phyloP scores from a whole-genome alignment of 1,139 yeast genomes.

The Taiozyma onychis region DNA sequence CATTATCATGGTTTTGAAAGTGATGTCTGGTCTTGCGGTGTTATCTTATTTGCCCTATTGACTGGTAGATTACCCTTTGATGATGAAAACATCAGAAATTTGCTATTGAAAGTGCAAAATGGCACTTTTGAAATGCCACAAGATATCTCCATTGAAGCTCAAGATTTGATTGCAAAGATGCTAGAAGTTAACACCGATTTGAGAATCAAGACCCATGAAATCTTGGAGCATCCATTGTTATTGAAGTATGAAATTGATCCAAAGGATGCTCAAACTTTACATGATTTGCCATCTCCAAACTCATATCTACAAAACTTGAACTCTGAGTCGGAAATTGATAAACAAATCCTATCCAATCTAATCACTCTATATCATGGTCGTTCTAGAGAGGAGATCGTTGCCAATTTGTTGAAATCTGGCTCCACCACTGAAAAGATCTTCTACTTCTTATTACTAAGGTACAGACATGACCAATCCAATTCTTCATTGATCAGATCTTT shows the following conservation, averaged over 20 bases:
- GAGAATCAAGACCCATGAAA: conserved; percentile 72
- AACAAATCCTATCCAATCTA: conserved; percentile 59
- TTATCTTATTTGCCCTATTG: conserved; percentile 66
- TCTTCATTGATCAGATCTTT: conserved; percentile 23
- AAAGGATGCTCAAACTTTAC: conserved; percentile 35
- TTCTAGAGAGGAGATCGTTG: conserved; percentile 48
- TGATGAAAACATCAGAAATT: conserved; percentile 69
- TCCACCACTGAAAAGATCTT: conserved; percentile 71
- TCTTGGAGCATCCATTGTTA: conserved; percentile 72
- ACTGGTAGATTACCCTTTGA: conserved; percentile 82
- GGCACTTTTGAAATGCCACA: conserved; percentile 71
- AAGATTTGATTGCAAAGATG: conserved; percentile 64
- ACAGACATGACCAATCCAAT: conserved; percentile 32
- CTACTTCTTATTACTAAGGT: conserved; percentile 51
- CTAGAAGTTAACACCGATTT: conserved; percentile 72
- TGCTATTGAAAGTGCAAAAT: conserved; percentile 66
- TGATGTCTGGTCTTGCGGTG: conserved; percentile 87
- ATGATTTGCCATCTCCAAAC: conserved; percentile 59
- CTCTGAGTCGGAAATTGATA: conserved; percentile 46
- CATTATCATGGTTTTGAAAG: conserved; percentile 79
- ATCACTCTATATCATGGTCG: conserved; percentile 74
- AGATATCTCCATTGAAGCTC: conserved; percentile 58
- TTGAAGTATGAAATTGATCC: conserved; percentile 44
- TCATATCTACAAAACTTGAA: conserved; percentile 50
- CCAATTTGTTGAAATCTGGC: conserved; percentile 48